Conservation (phyloP, 2,329 filamentous ascomycete genomes). For the Stagonosporopsis rhizophila region DNA sequence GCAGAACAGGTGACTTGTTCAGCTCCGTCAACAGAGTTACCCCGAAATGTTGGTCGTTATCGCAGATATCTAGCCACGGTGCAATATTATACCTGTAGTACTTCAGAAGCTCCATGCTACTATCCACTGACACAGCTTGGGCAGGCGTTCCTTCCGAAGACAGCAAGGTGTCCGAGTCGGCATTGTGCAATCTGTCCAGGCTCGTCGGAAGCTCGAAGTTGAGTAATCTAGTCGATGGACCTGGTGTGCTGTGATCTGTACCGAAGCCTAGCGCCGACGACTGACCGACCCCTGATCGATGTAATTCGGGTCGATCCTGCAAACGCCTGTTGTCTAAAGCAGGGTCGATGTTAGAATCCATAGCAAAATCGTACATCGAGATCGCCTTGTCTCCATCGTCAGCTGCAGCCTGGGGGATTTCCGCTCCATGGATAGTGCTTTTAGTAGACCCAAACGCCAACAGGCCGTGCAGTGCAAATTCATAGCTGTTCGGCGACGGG, state of each 20-base stretch:
- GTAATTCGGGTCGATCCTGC: background rate
- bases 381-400: background rate
- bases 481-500: constrained; percentile 26
- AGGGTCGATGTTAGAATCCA: background rate
- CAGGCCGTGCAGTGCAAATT: constrained; percentile 31
- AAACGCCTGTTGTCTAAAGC: background rate
- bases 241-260: background rate
- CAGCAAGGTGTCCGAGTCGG: background rate
- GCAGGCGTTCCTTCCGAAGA: background rate
- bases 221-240: background rate
- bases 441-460: constrained; percentile 24
- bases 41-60: constrained; percentile 60
- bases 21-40: constrained; percentile 60
- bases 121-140: constrained; percentile 3
- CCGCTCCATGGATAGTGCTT: background rate
- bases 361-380: constrained; percentile 1
- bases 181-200: background rate
- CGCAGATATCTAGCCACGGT: constrained; percentile 66
- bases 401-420: background rate
- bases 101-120: constrained; percentile 46
- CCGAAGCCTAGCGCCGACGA: background rate
- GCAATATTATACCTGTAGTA: constrained; percentile 62
- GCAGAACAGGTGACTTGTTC: constrained; percentile 53
- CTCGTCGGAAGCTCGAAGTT: background rate
- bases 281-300: background rate